These are phyloP conservation scores for Hemileia vastatrix DNA, from an alignment of 1,284 basidiomycete species.

Conservation along the genomic window DNA sequence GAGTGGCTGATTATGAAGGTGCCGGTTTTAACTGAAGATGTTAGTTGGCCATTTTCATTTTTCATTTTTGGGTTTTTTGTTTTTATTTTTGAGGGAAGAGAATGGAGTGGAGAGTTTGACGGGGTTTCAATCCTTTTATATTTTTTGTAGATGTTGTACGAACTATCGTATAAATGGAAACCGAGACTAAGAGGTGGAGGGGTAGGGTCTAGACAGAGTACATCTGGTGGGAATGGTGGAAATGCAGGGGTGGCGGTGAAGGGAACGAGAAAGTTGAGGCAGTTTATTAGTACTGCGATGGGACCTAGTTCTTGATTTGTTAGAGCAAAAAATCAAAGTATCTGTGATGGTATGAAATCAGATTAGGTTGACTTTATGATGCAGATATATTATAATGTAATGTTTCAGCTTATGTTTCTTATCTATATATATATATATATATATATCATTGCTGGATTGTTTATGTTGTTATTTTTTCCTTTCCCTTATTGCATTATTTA, in stretches of 20 bases:
- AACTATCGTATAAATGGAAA: conserved; percentile 20
- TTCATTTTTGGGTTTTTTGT: background rate
- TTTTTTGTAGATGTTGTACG: conserved; percentile 5
- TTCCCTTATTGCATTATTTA: too few relatives aligned
- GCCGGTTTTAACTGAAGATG: conserved; percentile 25
- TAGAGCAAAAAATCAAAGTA: too few relatives aligned
- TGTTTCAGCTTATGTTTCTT: too few relatives aligned
- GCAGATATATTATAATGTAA: too few relatives aligned
- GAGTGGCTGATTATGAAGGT: conserved; percentile 25
- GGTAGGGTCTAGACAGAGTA: background rate
- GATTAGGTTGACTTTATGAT: too few relatives aligned
- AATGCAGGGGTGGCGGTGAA: conserved; percentile 7
- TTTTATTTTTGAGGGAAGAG: conserved; percentile 4
- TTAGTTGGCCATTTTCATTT: background rate
- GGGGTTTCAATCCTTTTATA: background rate
- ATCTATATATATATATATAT: too few relatives aligned
- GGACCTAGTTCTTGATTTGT: too few relatives aligned
- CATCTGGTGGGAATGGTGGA: background rate
- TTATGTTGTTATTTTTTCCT: too few relatives aligned
- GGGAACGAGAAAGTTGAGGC: conserved; percentile 19
- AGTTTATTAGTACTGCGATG: conserved; percentile 18
- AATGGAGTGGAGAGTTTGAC: too few relatives aligned
- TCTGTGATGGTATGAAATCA: too few relatives aligned
- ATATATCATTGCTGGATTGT: too few relatives aligned
- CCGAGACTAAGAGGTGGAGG: conserved; percentile 5